phyloP scores from a whole-genome alignment of 768 basidiomycete species.

The Boletus subcaerulescens region DNA sequence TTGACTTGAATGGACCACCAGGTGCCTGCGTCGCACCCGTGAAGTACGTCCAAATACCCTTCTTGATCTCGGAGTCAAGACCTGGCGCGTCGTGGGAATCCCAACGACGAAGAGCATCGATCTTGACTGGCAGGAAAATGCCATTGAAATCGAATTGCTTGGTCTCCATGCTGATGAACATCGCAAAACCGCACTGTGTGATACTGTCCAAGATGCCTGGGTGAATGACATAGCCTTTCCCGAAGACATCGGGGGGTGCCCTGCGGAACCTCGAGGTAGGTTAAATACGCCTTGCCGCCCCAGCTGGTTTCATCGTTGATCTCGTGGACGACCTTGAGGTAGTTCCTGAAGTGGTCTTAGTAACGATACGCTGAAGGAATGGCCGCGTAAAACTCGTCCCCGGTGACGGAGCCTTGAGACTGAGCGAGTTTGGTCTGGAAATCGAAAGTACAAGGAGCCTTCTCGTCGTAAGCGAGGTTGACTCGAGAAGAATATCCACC shows the following conservation, averaged over 20 bases:
- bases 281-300: constrained; percentile 26
- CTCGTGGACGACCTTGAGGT: constrained; percentile 28
- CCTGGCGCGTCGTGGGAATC: constrained; percentile 23
- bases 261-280: constrained; percentile 21
- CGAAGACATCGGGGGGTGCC: constrained; percentile 28
- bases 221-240: constrained; percentile 31
- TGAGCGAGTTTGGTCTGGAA: constrained; percentile 20
- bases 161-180: constrained; percentile 29
- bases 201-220: constrained; percentile 34
- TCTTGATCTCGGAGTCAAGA: constrained; percentile 27
- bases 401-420: constrained; percentile 15
- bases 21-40: constrained; percentile 22
- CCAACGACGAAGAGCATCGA: constrained; percentile 31
- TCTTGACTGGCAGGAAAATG: constrained; percentile 31
- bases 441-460: constrained; percentile 21
- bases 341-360: constrained; percentile 26
- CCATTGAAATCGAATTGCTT: constrained; percentile 32
- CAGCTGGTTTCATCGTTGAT: constrained; percentile 27
- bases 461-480: constrained; percentile 27
- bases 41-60: constrained; percentile 32
- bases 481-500: constrained; percentile 23
- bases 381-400: constrained; percentile 16
- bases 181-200: constrained; percentile 30
- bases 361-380: constrained; percentile 22
- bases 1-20: constrained; percentile 19